Base-by-base conservation (phyloP, 257 asterid species). In the Orobanche coerulescens region DNA sequence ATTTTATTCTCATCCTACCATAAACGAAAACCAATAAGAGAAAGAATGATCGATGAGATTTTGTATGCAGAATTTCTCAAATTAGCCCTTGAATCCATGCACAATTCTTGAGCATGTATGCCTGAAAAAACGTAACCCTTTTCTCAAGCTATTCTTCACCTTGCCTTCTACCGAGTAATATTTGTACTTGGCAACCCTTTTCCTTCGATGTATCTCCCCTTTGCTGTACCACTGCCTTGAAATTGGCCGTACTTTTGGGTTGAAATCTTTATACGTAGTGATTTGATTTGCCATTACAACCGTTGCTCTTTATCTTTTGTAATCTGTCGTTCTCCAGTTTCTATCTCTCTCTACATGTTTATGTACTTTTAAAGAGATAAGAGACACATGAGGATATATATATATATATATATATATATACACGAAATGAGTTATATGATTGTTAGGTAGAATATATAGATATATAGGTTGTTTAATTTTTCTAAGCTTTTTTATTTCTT, bases 151-250 rank as follows among this genome's bases (percentile, higher is more conserved):
- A 19, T 52, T 66, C 81, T 86, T 89, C 23, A 84, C 66, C 70
- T 86, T 80, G 16, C 92, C 87, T 73, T 89, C 94, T 5, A 81
- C 68, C 1, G 94, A 70, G 65, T 84, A 89, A 39, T 76, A 24
- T 36, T 84, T 86, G 70, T 89, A 89, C 54, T 70, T 76, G 22
- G 81, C 78, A 3, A 86, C 70, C 66, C 97, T 82, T 62, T 69
- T 89, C 62, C 67, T 81, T 23, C 92, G 77, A 30, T 80, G 81
- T 16, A 82, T 5, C 76, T 89, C 94, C 2, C 71, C 80, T 10
- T 64, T 42, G 1, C 70, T 72, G 24, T 71, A 77, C 89, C 89
- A 81, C 23, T 68, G 16, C 62, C 49, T 31, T 3, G 62, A 1
- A 34, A 18, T 14, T 5, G 66, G 44, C 12, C 36, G 42, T 19